Evolutionary conservation across 2,329 filamentous ascomycete genomes (phyloP), one percentile per base, ranked within the genome.

Genomic region (Tothia fuscella): DNA sequence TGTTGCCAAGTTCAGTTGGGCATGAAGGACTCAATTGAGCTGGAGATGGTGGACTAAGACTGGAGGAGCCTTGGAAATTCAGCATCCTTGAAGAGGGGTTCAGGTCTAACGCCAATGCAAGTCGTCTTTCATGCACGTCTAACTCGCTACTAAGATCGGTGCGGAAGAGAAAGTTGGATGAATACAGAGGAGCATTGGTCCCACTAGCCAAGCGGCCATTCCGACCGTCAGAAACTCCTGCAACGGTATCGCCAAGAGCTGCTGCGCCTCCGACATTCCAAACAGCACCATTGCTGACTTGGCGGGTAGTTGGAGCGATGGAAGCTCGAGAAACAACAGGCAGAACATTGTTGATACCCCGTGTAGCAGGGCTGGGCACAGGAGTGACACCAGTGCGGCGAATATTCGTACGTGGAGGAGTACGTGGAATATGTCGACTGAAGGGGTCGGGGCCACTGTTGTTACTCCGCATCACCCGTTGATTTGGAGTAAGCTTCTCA

Each of bases 71-170:
- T n/a, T 16, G 10, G 22, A 26, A 38, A 14, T 29, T 38, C 19
- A 44, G 25, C 6, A 41, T 28, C 9, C 36, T 26, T 6, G 42
- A 32, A 13, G 42, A 26, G 13, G 30, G 24, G 54, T 93, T 78
- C 46, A 96, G 71, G n/a, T 83, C 74, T 39, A 96, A 68, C 3
- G 91, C 91, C 13, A 80, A 66, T 6, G 88, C 87, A 42, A 98
- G 63, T 21, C 86, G 76, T 30, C 74, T 72, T 52, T 82, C 76
- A 54, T 93, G 82, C 40, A 74, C 76, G 43, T 80, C 74, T 10
- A 71, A 63, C 30, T 85, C 76, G 28, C 82, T 75, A 28, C 74
- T 69, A 1, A 66, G 60, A 26, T 67, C 66, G 17, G 57, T 55
- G 40, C 60, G 63, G 29, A 67, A 63, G 25, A 74, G 56, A 51